Evolutionary conservation across 2,329 filamentous ascomycete species (phyloP).

Genomic region (Ustulina deusta): DNA sequence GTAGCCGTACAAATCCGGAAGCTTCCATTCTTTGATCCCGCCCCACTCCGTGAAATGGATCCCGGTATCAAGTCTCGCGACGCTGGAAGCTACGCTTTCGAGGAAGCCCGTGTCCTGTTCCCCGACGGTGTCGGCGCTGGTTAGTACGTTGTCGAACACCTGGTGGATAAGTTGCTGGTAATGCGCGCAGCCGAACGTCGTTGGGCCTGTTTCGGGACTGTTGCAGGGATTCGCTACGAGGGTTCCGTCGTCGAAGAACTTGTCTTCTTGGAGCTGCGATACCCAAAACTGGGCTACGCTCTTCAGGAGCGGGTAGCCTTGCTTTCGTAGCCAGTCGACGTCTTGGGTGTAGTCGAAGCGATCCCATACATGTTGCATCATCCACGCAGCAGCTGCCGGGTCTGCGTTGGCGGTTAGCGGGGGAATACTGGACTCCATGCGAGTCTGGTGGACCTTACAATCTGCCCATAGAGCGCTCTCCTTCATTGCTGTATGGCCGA

Average conservation of each 20-base stretch:
- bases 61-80: constrained; percentile 52
- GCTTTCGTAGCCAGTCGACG: constrained; percentile 57
- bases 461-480: constrained; percentile 50
- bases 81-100: constrained; percentile 54
- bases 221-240: constrained; percentile 70
- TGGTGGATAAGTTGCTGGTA: constrained; percentile 65
- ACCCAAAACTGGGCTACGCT: constrained; percentile 68
- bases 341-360: constrained; percentile 66
- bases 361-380: constrained; percentile 71
- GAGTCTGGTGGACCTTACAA: constrained; percentile 32
- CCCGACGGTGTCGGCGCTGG: constrained; percentile 40
- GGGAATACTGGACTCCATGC: not conserved
- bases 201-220: constrained; percentile 67
- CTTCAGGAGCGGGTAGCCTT: constrained; percentile 66
- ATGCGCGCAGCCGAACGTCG: constrained; percentile 66
- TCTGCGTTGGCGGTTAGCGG: constrained; percentile 37
- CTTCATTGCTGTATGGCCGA: constrained; percentile 64
- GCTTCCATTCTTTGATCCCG: constrained; percentile 53
- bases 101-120: constrained; percentile 51
- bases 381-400: constrained; percentile 66
- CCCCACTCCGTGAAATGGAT: constrained; percentile 50
- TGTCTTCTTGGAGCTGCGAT: constrained; percentile 63
- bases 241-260: constrained; percentile 62
- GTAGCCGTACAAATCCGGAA: constrained; percentile 49
- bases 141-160: constrained; percentile 55